Base-by-base conservation (phyloP, 768 basidiomycete species). In the Mycena polygramma region DNA sequence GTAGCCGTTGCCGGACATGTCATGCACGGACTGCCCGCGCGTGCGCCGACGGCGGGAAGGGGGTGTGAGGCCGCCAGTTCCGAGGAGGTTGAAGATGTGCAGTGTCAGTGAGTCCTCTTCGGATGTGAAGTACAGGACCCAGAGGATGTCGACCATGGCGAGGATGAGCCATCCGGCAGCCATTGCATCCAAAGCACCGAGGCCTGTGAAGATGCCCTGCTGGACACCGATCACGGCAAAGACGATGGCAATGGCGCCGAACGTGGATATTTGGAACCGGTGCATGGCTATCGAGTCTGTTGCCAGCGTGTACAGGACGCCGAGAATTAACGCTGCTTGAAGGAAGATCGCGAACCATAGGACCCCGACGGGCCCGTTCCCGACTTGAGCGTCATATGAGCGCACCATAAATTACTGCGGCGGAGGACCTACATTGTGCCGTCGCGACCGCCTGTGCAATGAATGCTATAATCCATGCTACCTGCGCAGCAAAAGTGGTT, bases 41-140 rank as follows among this genome's bases (percentile, higher is more conserved):
- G 92, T 91, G 62, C 94, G 87, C 71, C 94, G 91, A 68, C 94
- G 90, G 64, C 93, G 90, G 4, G 91, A 90, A 57, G 95, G 94
- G 13, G 93, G 89, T 1, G 92, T 90, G 57, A 95, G 91, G 49
- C 94, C 94, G 63, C 94, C 94, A 46, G 93, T 93, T 63, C 94
- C 94, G 76, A 94, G 83, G n/a, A 90, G 87, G 80, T 95, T 96
- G 88, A 98, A 94, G 72, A 97, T 75, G 80, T 96, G 88, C 58
- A 96, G 88, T 36, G 87, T 81, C 72, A 95, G 90, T 0, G 96
- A 95, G 77, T 97, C 96, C 76, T 98, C 96, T 77, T 98, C 97
- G 1, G 97, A 94, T 3, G 97, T 98, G 81, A 99, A 97, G 85
- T 95, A 98, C 69, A 98, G 89, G 17, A 97, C 90, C 97, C 97